Percentiles rank a stretch among this genome's conserved stretches.
Evolutionary conservation across 1,284 basidiomycete species (phyloP).

Genomic region (Schizophyllum amplum): DNA sequence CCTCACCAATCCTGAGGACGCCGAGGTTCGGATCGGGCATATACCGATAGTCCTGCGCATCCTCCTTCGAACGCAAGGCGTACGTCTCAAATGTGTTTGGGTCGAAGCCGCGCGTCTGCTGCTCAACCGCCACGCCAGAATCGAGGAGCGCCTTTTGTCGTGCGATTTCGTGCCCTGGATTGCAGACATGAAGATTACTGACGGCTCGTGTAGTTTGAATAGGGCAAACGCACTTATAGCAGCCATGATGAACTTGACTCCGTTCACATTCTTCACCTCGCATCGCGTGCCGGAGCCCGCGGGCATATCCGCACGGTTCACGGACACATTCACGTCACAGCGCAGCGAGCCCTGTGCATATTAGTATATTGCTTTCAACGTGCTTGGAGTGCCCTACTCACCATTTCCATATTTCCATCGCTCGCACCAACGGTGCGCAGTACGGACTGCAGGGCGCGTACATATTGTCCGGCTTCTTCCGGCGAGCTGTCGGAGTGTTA

Average conservation of each 20-base stretch:
- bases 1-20: constrained; percentile 59
- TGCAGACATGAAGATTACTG: constrained; percentile 23
- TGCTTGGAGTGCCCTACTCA: too few relatives aligned
- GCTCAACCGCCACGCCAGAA: constrained; percentile 37
- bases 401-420: constrained; percentile 97
- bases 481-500: constrained; percentile 51
- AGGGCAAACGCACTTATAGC: constrained; percentile 66
- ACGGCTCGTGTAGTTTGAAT: not conserved
- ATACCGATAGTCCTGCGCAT: constrained; percentile 93
- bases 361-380: too few relatives aligned
- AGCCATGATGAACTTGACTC: constrained; percentile 77
- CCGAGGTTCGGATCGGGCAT: constrained; percentile 97
- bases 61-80: constrained; percentile 82
- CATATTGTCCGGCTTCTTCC: constrained; percentile 89
- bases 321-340: constrained; percentile 94
- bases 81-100: constrained; percentile 79
- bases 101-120: constrained; percentile 92
- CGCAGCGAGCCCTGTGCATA: constrained; percentile 91
- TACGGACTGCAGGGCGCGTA: constrained; percentile 76
- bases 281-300: constrained; percentile 83
- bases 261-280: constrained; percentile 98
- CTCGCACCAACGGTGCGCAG: constrained; percentile 82
- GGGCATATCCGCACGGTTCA: constrained; percentile 57
- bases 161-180: constrained; percentile 52
- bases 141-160: constrained; percentile 61